Evolutionary conservation across 1,139 yeast species (phyloP), one percentile per base, ranked within the genome.

Genomic region (Scheffersomyces quercinus): DNA sequence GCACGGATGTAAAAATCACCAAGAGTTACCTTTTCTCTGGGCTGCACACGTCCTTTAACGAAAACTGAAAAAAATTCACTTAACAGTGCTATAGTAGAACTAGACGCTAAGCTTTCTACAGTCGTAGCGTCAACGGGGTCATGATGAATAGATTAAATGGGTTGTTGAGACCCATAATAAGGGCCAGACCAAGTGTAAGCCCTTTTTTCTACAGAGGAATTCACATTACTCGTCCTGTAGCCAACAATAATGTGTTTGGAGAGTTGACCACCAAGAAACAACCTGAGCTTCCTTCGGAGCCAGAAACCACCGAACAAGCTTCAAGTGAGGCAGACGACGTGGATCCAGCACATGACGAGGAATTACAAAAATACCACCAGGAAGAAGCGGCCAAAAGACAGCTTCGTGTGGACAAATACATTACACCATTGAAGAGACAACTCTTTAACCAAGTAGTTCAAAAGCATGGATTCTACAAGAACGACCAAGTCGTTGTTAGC

Each of bases 391-490:
- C 54, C 44, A 51, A 56, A 28, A 47, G 55, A 35, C 75, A 70
- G 46, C 59, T 63, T 40, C 56, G 54, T 29, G 54, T 61, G 10
- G 71, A 64, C 39, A 69, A 72, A 51, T 73, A 60, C 49, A 59
- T 90, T 20, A 77, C 90, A 10, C 95, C 96, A n/a, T 70, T 89
- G 49, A 90, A 89, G 64, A 75, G 75, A 52, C 69, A 75, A 53
- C 70, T 90, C 15, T 90, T 85, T 59, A 70, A 76, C 29, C 68
- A 74, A 38, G 85, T 84, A 52, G 85, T 89, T 42, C 61, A 65
- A 10, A 62, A 75, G 51, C 76, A 85, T 59, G 96, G 96, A n/a
- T 85, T 85, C 56, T 90, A 78, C 74, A 83, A 83, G 58, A 85
- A 84, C 58, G 70, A 79, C 50, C 80, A 83, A 48, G 56, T 75